phyloP scores from a whole-genome alignment of 2,329 filamentous ascomycete species.

The Rutstroemia sp. region DNA sequence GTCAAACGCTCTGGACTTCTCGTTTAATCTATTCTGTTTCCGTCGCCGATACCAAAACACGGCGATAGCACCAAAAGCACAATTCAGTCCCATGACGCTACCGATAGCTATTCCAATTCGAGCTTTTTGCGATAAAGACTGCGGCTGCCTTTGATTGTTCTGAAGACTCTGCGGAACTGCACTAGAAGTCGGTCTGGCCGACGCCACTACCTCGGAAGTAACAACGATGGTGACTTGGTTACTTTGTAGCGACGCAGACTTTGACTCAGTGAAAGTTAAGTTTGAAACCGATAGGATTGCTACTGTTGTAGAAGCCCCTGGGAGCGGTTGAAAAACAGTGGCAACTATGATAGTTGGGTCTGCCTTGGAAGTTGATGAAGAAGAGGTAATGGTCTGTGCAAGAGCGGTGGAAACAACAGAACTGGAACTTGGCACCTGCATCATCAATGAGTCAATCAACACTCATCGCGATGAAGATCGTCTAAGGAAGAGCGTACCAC shows the following conservation, averaged over 20 bases:
- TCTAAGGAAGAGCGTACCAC: not conserved
- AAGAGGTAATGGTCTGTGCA: too few relatives aligned
- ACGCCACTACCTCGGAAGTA: too few relatives aligned
- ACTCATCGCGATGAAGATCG: not conserved
- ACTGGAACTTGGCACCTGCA: not conserved
- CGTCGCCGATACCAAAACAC: not conserved
- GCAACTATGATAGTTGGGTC: too few relatives aligned
- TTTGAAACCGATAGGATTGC: too few relatives aligned
- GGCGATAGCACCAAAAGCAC: not conserved
- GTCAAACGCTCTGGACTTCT: not conserved
- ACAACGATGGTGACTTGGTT: too few relatives aligned
- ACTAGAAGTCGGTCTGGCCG: not conserved
- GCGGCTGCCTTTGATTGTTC: not conserved
- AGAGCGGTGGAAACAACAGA: too few relatives aligned
- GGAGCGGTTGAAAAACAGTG: too few relatives aligned
- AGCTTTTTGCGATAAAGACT: not conserved
- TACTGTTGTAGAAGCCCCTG: too few relatives aligned
- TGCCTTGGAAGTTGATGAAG: too few relatives aligned
- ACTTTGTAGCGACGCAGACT: too few relatives aligned
- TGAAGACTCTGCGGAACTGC: not conserved
- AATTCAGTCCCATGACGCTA: not conserved
- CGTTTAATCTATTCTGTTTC: not conserved
- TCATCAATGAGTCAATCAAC: not conserved
- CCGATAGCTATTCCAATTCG: not conserved
- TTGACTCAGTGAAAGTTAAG: too few relatives aligned